Evolutionary conservation across 2,329 filamentous ascomycete genomes (phyloP), one percentile per base, ranked within the genome.

Genomic region (Fusarium odoratissimum): DNA sequence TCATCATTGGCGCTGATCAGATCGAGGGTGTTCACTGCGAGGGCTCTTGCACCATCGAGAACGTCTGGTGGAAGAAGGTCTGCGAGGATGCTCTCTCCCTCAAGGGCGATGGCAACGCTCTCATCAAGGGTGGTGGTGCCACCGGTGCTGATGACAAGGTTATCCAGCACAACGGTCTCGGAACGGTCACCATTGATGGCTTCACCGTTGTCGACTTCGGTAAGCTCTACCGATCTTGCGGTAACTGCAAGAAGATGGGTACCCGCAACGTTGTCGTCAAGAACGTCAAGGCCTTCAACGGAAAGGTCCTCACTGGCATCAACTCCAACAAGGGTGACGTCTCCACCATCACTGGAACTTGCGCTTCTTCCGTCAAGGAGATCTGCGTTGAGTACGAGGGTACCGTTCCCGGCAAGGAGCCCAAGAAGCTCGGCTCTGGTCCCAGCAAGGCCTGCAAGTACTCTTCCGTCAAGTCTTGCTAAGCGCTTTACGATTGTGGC

Each of bases 171-270:
- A 76, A 76, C 58, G 75, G 75, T 49, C 60, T 67, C 3, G 75
- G 75, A 9, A 75, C 75, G 3, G 75, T 76, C 38, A 76, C 75
- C 44, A 76, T 76, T 5, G 72, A 75, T 28, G 61, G 74, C 31
- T 76, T 74, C 51, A 76, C 73, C 11, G 75, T 73, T 2, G 75
- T 76, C 1, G 74, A 76, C 64, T 75, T 75, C 5, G 75, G 75
- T 11, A 76, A 76, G 73, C 75, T 76, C 16, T 76, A 76, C 71
- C 75, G 75, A 30, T 71, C 67, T 59, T 76, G 75, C 62, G 75
- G 75, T 31, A 75, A 76, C 68, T 76, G 75, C 71, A 75, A 76
- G 64, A 73, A 73, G 60, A 76, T 76, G 59, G 75, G 75, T 6
- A 76, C 75, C 19, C 75, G 75, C 59, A 67, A 76, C 37, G 74